These are phyloP conservation scores for Hapsidospora chrysogenum DNA, from an alignment of 495 filamentous ascomycete species.

Conservation along the genomic window DNA sequence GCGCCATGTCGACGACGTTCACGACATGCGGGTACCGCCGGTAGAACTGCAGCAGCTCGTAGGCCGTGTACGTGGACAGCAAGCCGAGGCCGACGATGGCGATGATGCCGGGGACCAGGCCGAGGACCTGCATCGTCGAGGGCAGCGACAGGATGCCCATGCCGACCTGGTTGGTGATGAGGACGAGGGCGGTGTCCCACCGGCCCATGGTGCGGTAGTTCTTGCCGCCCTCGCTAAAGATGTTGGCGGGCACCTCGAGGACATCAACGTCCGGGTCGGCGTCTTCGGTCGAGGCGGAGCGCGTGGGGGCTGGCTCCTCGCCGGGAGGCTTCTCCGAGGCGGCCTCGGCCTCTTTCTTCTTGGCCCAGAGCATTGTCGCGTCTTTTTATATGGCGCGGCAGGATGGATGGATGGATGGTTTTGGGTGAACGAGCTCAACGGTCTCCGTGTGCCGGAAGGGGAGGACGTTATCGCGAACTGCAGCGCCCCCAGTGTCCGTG, in stretches of 20 bases:
- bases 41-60: not conserved
- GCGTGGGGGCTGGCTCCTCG: too few relatives aligned
- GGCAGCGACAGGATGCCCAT: not conserved
- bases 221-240: not conserved
- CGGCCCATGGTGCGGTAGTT: not conserved
- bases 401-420: too few relatives aligned
- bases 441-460: too few relatives aligned
- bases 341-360: too few relatives aligned
- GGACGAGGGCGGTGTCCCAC: not conserved
- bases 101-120: not conserved
- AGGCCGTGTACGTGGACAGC: not conserved
- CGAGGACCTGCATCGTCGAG: not conserved
- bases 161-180: not conserved
- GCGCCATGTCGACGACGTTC: not conserved
- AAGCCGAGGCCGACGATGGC: not conserved
- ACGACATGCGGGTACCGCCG: not conserved
- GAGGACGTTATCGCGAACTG: too few relatives aligned
- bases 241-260: not conserved
- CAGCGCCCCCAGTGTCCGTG: too few relatives aligned
- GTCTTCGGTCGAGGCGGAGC: too few relatives aligned
- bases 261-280: too few relatives aligned
- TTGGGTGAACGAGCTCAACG: too few relatives aligned
- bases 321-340: too few relatives aligned
- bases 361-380: too few relatives aligned
- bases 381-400: too few relatives aligned